These are phyloP conservation scores for Salvia rosmarinus DNA, from an alignment of 257 asterid genomes.

Conservation along the genomic window DNA sequence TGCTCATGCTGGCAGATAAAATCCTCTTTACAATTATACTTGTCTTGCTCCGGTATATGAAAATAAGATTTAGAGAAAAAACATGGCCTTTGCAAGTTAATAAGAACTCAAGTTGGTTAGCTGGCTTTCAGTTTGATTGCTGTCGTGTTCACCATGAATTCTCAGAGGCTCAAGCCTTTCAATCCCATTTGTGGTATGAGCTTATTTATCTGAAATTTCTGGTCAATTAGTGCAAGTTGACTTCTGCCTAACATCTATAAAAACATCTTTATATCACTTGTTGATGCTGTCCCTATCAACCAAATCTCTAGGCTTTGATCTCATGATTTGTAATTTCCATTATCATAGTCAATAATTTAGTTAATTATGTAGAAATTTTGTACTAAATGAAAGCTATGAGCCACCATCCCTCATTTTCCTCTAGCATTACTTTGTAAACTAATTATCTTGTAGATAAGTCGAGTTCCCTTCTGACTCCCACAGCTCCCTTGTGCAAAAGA, in stretches of 20 bases:
- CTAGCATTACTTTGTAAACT: background rate
- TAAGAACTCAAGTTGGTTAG: background rate
- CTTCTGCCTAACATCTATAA: background rate
- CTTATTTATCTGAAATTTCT: background rate
- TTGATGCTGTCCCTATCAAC: background rate
- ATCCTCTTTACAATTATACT: background rate
- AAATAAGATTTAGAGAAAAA: background rate
- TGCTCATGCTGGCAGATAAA: background rate
- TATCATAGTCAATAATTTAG: background rate
- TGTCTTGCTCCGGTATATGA: background rate
- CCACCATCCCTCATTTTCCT: background rate
- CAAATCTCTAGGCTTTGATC: background rate
- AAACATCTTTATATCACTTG: background rate
- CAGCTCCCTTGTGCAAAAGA: slow-evolving; percentile 1
- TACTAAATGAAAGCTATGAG: background rate
- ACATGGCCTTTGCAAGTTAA: background rate
- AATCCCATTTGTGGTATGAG: background rate
- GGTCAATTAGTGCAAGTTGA: background rate
- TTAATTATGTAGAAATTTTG: background rate
- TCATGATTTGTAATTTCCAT: background rate
- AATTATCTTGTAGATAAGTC: too few species aligned
- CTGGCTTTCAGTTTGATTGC: background rate
- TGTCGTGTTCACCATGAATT: background rate
- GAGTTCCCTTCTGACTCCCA: background rate
- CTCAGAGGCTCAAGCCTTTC: slow-evolving; percentile 13